Percentiles rank a stretch among this genome's conserved stretches.
These are phyloP conservation scores for Sclerotinia subarctica DNA, from an alignment of 2,329 filamentous ascomycete species.

Conservation along the genomic window DNA sequence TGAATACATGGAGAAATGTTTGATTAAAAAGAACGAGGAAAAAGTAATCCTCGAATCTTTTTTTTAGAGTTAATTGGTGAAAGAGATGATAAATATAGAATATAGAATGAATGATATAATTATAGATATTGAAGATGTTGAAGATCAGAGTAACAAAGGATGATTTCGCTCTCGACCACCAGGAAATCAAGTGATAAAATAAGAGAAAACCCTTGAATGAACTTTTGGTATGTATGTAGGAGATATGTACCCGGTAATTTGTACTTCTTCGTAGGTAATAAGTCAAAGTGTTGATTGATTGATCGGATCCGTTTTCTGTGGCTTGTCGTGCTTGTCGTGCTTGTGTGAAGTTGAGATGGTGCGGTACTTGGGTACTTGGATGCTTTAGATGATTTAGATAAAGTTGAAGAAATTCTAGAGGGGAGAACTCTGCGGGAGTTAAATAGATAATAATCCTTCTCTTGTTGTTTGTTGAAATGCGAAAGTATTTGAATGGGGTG, in stretches of 20 bases:
- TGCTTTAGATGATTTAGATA: not conserved
- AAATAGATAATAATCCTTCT: not conserved
- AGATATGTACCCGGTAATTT: not conserved
- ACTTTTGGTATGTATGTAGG: not conserved
- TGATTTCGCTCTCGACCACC: not conserved
- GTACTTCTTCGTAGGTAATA: not conserved
- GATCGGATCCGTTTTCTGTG: not conserved
- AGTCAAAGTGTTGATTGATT: not conserved
- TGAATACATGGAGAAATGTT: constrained; percentile 23
- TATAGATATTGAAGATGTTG: not conserved
- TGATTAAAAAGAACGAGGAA: not conserved
- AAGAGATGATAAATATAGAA: not conserved
- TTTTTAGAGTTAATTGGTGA: not conserved
- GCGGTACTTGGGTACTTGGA: not conserved
- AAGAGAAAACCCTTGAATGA: not conserved
- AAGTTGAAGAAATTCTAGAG: not conserved
- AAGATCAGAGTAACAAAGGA: not conserved
- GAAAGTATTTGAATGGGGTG: too few relatives aligned
- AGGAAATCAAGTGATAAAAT: not conserved
- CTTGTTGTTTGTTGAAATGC: too few relatives aligned
- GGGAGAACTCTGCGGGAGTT: not conserved
- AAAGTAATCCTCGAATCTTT: not conserved
- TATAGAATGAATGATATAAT: not conserved
- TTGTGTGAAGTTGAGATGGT: not conserved
- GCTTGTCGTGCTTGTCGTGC: not conserved